These are phyloP conservation scores for Amanita bisporigera DNA, from an alignment of 1,284 basidiomycete species.

Conservation along the genomic window DNA sequence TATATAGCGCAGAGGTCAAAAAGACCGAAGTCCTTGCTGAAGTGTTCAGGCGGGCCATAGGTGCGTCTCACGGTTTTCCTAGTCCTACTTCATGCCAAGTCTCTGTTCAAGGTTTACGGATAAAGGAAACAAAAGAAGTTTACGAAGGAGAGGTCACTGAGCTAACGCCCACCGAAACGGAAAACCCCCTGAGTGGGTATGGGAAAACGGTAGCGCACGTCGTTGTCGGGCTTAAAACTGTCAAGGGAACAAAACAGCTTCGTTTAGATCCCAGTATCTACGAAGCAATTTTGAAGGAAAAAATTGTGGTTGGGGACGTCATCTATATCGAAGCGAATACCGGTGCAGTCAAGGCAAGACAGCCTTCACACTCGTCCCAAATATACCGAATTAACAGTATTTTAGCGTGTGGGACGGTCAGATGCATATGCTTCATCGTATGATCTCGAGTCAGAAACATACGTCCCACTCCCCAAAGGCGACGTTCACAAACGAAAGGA, in stretches of 20 bases:
- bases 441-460: constrained; percentile 98
- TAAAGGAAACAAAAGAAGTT: constrained; percentile 99
- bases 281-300: constrained; percentile 97
- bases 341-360: constrained; percentile 89
- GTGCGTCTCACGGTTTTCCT: constrained; percentile 54
- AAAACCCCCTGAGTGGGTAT: constrained; percentile 96
- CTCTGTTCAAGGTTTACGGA: constrained; percentile 74
- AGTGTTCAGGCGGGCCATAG: constrained; percentile 94
- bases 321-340: constrained; percentile 96
- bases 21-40: constrained; percentile 99
- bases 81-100: background rate
- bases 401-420: constrained; percentile 90
- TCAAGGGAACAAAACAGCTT: constrained; percentile 98
- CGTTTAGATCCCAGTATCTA: constrained; percentile 96
- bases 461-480: constrained; percentile 97
- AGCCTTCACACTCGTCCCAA: too few relatives aligned
- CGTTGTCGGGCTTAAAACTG: constrained; percentile 95
- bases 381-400: background rate
- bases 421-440: constrained; percentile 99
- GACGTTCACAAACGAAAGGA: constrained; percentile 99
- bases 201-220: constrained; percentile 99
- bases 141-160: constrained; percentile 99
- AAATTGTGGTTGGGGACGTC: constrained; percentile 96
- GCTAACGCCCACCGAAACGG: constrained; percentile 92
- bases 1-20: constrained; percentile 97